Conservation (phyloP, 345 rosid species). For the Eucalyptus curtisii region DNA sequence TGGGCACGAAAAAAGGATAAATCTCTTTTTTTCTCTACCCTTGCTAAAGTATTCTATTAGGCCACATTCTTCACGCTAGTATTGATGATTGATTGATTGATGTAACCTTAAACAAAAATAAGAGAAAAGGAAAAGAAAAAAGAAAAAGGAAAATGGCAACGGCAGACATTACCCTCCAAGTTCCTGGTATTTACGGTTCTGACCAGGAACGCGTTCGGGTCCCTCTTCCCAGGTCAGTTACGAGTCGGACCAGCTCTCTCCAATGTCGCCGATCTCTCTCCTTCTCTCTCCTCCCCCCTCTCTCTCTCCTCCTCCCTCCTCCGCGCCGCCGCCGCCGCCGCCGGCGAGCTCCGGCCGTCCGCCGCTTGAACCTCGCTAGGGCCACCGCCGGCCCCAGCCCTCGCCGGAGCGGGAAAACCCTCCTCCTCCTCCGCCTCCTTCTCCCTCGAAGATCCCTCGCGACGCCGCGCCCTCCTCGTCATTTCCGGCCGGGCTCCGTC, state of each 20-base stretch:
- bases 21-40: neutral
- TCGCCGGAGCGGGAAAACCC: neutral
- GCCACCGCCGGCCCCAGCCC: neutral
- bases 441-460: neutral
- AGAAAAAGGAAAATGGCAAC: neutral
- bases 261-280: neutral
- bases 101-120: neutral
- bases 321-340: neutral
- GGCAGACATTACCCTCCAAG: neutral
- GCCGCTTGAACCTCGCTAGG: neutral
- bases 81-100: neutral
- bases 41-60: neutral
- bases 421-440: neutral
- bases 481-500: neutral
- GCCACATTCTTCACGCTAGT: neutral
- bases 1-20: neutral
- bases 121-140: neutral
- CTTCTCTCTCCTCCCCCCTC: neutral
- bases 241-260: neutral
- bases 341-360: neutral
- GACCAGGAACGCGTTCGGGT: neutral
- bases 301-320: neutral
- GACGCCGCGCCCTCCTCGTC: neutral
- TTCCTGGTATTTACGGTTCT: neutral
- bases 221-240: slow-evolving; percentile 1